These are phyloP conservation scores for Ophidiomyces ophidiicola DNA, from an alignment of 2,329 filamentous ascomycete genomes.

Conservation along the genomic window DNA sequence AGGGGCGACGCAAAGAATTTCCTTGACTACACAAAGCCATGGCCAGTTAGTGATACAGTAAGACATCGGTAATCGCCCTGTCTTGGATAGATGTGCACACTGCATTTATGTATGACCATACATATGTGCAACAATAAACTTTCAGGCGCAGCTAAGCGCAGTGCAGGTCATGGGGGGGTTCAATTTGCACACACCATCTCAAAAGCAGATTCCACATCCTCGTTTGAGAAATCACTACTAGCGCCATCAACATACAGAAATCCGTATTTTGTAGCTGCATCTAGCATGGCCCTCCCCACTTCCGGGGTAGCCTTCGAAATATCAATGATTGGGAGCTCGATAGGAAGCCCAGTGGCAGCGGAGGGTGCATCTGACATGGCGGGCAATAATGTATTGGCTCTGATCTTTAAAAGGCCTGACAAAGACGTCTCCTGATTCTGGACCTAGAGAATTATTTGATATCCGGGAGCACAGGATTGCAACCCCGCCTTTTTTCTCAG, in stretches of 20 bases:
- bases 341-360: slow-evolving; percentile 14
- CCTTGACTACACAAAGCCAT: slow-evolving; percentile 43
- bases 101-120: neutral
- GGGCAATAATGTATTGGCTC: no score
- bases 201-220: slow-evolving; percentile 61
- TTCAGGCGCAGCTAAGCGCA: no score
- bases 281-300: slow-evolving; percentile 58
- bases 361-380: slow-evolving; percentile 10
- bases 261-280: slow-evolving; percentile 69
- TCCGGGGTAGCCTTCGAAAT: slow-evolving; percentile 50
- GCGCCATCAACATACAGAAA: slow-evolving; percentile 81
- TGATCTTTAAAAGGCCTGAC: no score
- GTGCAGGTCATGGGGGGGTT: no score
- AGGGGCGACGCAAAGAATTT: slow-evolving; percentile 59
- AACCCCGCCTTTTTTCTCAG: no score
- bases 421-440: no score
- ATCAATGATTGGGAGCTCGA: slow-evolving; percentile 68
- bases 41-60: neutral
- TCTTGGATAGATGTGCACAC: neutral
- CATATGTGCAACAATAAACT: neutral
- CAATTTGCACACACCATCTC: no score
- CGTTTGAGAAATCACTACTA: slow-evolving; percentile 53
- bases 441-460: no score
- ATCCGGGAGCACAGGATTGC: no score
- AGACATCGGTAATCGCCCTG: neutral